phyloP scores from a whole-genome alignment of 2,329 filamentous ascomycete genomes.

The Colletotrichum sojae region DNA sequence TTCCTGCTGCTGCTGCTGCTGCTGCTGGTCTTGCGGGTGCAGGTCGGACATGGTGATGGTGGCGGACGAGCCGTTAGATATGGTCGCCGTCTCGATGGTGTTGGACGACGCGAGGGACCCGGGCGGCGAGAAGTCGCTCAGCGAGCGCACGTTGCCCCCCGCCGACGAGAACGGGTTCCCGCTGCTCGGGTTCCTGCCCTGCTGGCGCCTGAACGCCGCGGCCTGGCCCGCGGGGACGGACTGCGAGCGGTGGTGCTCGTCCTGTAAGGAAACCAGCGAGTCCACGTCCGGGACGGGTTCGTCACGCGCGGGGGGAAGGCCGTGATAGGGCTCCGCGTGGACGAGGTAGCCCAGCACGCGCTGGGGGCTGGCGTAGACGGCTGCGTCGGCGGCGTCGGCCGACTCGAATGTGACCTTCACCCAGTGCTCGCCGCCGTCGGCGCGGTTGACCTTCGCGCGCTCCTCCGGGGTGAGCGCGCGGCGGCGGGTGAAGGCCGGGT shows the following conservation, averaged over 20 bases:
- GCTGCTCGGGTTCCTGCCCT: slow-evolving; percentile 45
- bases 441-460: slow-evolving; percentile 83
- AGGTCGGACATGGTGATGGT: slow-evolving; percentile 61
- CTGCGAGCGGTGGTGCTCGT: slow-evolving; percentile 51
- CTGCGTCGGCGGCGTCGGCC: slow-evolving; percentile 77
- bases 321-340: slow-evolving; percentile 78
- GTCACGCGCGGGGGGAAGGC: slow-evolving; percentile 75
- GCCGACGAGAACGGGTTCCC: slow-evolving; percentile 54
- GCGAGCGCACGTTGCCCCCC: slow-evolving; percentile 53
- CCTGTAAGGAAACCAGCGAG: slow-evolving; percentile 52
- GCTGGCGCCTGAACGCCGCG: slow-evolving; percentile 45
- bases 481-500: slow-evolving; percentile 78
- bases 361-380: slow-evolving; percentile 79
- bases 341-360: slow-evolving; percentile 79
- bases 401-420: slow-evolving; percentile 89
- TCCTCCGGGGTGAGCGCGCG: slow-evolving; percentile 78
- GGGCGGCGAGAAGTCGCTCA: slow-evolving; percentile 55
- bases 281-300: slow-evolving; percentile 71
- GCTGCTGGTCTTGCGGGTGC: slow-evolving; percentile 10
- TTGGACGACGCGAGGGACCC: slow-evolving; percentile 66
- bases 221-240: slow-evolving; percentile 51
- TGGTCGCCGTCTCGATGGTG: slow-evolving; percentile 71
- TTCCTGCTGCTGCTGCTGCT: slow-evolving; percentile 40
- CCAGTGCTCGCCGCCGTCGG: slow-evolving; percentile 91
- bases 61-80: slow-evolving; percentile 58